Percentiles rank a stretch among this genome's conserved stretches.
Conservation (phyloP, 2,329 filamentous ascomycete species). For the Curvularia lunata region DNA sequence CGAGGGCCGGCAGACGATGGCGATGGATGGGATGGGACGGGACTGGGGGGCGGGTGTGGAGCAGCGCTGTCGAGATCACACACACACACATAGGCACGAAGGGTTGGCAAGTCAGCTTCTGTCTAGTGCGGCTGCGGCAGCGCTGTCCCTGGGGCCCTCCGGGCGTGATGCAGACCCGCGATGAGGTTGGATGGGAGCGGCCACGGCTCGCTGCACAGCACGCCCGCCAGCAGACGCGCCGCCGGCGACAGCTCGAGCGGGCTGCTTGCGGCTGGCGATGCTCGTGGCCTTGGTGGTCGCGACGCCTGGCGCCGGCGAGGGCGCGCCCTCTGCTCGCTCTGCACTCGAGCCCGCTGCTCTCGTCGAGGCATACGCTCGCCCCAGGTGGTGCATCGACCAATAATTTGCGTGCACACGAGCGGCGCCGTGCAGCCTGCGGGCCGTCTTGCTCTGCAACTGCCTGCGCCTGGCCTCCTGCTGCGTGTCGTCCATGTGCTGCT, state of each 20-base stretch:
- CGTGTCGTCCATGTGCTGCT: neutral
- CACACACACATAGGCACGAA: conserved; percentile 17
- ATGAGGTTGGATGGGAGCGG: conserved; percentile 28
- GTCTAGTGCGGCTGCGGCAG: conserved; percentile 36
- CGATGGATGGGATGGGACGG: conserved; percentile 19
- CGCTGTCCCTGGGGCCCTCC: conserved; percentile 25
- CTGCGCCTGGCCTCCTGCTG: too few relatives aligned
- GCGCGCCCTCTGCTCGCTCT: conserved; percentile 19
- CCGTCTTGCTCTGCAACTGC: conserved; percentile 7
- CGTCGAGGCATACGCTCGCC: conserved; percentile 21
- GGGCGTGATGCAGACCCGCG: conserved; percentile 27
- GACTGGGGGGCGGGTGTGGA: conserved; percentile 20
- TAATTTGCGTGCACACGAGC: conserved; percentile 17
- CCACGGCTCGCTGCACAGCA: conserved; percentile 11
- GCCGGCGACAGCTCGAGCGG: conserved; percentile 3
- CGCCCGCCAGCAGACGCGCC: neutral
- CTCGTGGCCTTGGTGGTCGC: conserved; percentile 12
- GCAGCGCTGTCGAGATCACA: conserved; percentile 27
- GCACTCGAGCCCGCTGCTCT: conserved; percentile 24
- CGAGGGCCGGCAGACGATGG: conserved; percentile 12
- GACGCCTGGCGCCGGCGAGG: conserved; percentile 11
- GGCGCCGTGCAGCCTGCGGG: conserved; percentile 20
- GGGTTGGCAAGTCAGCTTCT: conserved; percentile 33
- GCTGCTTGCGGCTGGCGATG: conserved; percentile 9
- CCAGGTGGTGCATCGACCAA: conserved; percentile 21